These are phyloP conservation scores for Candida glaebosa DNA, from an alignment of 805 yeast species.

Conservation along the genomic window DNA sequence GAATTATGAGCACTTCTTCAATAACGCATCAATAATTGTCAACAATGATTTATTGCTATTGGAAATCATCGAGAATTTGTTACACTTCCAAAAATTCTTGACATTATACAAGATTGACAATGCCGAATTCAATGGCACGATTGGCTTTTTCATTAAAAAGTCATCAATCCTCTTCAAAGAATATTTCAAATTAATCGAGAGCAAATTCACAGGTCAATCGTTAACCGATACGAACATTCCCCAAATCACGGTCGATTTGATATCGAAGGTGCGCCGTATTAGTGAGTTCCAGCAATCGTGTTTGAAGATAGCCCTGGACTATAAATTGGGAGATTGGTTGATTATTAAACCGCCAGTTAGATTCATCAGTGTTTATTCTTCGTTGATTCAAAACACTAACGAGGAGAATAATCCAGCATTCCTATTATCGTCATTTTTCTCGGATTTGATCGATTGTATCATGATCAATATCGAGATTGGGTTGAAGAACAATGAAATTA, in stretches of 20 bases:
- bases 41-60: constrained; percentile 27
- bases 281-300: constrained; percentile 60
- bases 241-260: constrained; percentile 67
- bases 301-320: constrained; percentile 43
- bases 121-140: constrained; percentile 9
- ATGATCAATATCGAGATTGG: constrained; percentile 61
- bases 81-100: constrained; percentile 15
- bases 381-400: constrained; percentile 39
- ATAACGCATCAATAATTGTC: constrained; percentile 11
- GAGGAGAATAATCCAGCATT: constrained; percentile 44
- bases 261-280: constrained; percentile 63
- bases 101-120: constrained; percentile 2
- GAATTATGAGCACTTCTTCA: constrained; percentile 13
- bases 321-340: constrained; percentile 67
- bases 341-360: constrained; percentile 54
- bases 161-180: constrained; percentile 48
- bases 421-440: constrained; percentile 60
- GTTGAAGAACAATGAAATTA: constrained; percentile 33
- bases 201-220: constrained; percentile 28
- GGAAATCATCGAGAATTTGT: constrained; percentile 45
- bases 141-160: constrained; percentile 16
- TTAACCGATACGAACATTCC: constrained; percentile 60
- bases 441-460: constrained; percentile 77
- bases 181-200: constrained; percentile 53
- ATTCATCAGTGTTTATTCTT: constrained; percentile 43